A percentile compares a stretch with the other conserved stretches of the same genome.
phyloP scores from a whole-genome alignment of 2,329 filamentous ascomycete species.

The Penicillium sp. region DNA sequence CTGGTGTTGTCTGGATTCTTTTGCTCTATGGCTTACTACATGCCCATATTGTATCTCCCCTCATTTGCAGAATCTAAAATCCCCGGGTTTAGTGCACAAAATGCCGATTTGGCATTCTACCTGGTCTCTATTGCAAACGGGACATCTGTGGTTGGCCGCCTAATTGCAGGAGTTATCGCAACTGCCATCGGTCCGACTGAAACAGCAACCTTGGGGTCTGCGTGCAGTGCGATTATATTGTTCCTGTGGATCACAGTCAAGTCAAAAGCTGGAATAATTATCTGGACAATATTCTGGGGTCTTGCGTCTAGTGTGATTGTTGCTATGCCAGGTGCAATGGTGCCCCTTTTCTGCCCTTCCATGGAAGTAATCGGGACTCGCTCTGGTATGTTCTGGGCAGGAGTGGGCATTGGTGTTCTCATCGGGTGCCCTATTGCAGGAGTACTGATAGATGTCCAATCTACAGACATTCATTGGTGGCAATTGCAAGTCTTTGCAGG shows the following conservation, averaged over 20 bases:
- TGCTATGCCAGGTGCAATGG: constrained; percentile 37
- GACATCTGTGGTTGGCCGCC: constrained; percentile 56
- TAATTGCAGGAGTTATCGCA: constrained; percentile 45
- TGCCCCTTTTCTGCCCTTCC: constrained; percentile 41
- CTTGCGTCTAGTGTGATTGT: constrained; percentile 50
- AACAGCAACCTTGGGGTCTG: constrained; percentile 43
- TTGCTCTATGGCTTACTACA: constrained; percentile 56
- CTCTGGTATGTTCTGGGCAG: constrained; percentile 54
- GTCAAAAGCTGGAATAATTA: constrained; percentile 35
- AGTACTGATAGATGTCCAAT: constrained; percentile 15
- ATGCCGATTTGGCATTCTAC: constrained; percentile 57
- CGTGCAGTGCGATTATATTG: constrained; percentile 39
- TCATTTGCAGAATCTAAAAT: constrained; percentile 32
- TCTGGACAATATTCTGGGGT: constrained; percentile 45
- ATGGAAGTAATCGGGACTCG: constrained; percentile 53
- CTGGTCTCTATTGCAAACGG: constrained; percentile 65
- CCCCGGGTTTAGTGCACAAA: constrained; percentile 45
- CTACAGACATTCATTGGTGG: constrained; percentile 24
- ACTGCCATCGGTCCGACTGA: constrained; percentile 57
- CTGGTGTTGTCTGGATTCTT: constrained; percentile 53
- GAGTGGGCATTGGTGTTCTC: constrained; percentile 31
- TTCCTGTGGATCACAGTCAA: constrained; percentile 41
- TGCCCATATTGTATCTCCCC: constrained; percentile 42
- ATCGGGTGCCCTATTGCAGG: constrained; percentile 31
- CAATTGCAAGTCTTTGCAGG: constrained; percentile 30